These are phyloP conservation scores for Suillus occidentalis DNA, from an alignment of 768 basidiomycete species.

Conservation along the genomic window DNA sequence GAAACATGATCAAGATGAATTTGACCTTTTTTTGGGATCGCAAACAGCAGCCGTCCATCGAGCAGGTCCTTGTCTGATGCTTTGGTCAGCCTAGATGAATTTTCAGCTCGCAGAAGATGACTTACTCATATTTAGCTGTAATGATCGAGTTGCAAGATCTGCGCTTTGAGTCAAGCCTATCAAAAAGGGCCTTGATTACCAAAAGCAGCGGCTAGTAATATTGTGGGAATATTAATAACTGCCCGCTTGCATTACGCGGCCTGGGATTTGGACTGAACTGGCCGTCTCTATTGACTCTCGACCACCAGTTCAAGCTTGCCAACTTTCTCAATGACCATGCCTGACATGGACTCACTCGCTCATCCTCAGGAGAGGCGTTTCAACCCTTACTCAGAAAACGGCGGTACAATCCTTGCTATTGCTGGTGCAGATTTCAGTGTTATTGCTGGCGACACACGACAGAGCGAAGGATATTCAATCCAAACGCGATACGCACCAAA, in stretches of 20 bases:
- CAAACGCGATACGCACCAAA: slow-evolving; percentile 97
- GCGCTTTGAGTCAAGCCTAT: background rate
- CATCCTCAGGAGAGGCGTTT: slow-evolving; percentile 62
- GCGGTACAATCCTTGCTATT: slow-evolving; percentile 95
- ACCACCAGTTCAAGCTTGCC: background rate
- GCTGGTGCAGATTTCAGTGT: slow-evolving; percentile 92
- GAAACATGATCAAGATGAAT: slow-evolving; percentile 9
- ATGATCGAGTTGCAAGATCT: background rate
- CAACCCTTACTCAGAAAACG: slow-evolving; percentile 91
- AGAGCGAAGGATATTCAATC: slow-evolving; percentile 96
- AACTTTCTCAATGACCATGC: slow-evolving; percentile 26
- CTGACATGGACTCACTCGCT: slow-evolving; percentile 38
- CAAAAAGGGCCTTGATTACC: background rate
- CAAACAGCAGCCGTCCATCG: slow-evolving; percentile 85
- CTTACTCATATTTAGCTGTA: slow-evolving; percentile 25
- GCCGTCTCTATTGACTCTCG: background rate
- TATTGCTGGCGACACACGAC: slow-evolving; percentile 95
- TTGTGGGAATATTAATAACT: slow-evolving; percentile 4
- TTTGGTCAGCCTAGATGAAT: background rate
- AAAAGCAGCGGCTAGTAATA: slow-evolving; percentile 4
- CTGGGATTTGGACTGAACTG: background rate
- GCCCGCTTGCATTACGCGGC: slow-evolving; percentile 15
- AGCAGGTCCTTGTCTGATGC: slow-evolving; percentile 68
- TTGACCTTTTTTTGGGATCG: slow-evolving; percentile 95
- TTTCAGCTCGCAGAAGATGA: background rate